A percentile compares a stretch with the other conserved stretches of the same genome.
Evolutionary conservation across 768 basidiomycete genomes (phyloP).

Genomic region (Lyophyllum atratum): DNA sequence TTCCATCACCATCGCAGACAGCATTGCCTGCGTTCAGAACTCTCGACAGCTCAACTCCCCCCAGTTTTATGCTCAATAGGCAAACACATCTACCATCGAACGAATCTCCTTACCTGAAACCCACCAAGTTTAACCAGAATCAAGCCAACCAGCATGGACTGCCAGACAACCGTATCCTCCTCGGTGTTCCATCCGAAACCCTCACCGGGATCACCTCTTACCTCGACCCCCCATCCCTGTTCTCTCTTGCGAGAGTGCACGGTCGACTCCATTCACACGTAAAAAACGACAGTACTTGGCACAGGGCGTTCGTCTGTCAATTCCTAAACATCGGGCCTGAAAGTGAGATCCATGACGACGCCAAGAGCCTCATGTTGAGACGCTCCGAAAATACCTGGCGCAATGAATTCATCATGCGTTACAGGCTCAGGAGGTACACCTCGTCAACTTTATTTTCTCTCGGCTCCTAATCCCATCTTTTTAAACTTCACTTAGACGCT

Average conservation of each 20-base stretch:
- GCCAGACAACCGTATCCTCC: conserved; percentile 36
- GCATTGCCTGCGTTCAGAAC: conserved; percentile 14
- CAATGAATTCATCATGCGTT: conserved; percentile 64
- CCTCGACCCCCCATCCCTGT: conserved; percentile 64
- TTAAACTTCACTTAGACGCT: conserved; percentile 50
- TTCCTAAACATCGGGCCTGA: conserved; percentile 71
- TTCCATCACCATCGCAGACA: conserved; percentile 15
- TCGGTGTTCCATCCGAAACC: conserved; percentile 66
- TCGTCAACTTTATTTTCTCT: background rate
- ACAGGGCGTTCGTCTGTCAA: conserved; percentile 68
- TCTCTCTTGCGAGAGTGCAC: conserved; percentile 57
- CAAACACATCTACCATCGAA: conserved; percentile 42
- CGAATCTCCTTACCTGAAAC: conserved; percentile 33
- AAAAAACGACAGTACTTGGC: conserved; percentile 80
- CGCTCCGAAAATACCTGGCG: conserved; percentile 65
- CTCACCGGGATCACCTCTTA: conserved; percentile 77
- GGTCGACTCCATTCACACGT: conserved; percentile 60
- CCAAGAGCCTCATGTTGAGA: conserved; percentile 53
- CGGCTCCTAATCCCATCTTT: background rate
- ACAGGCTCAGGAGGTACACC: conserved; percentile 53
- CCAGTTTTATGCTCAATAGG: conserved; percentile 71
- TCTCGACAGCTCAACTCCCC: background rate
- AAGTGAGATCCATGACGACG: conserved; percentile 46
- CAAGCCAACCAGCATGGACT: conserved; percentile 52
- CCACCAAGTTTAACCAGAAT: conserved; percentile 26